Evolutionary conservation across 1,284 basidiomycete species (phyloP).

Genomic region (Dichomitus squalens): DNA sequence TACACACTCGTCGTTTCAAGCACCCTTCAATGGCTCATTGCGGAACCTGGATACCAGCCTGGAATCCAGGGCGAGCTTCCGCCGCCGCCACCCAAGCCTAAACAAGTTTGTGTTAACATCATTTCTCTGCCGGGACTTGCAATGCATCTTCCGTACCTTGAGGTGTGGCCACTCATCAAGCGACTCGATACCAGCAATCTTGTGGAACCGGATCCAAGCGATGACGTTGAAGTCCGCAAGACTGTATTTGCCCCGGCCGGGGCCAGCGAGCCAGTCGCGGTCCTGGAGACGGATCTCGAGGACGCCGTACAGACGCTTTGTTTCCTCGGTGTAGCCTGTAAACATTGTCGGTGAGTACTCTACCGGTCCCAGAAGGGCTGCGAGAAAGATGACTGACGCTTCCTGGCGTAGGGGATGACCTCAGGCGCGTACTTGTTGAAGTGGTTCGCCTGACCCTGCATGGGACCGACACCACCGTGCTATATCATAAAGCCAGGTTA

Average conservation of each 20-base stretch:
- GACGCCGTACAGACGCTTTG: constrained; percentile 76
- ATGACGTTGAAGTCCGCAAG: constrained; percentile 68
- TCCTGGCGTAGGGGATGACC: constrained; percentile 67
- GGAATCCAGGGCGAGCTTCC: constrained; percentile 25
- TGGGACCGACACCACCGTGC: constrained; percentile 75
- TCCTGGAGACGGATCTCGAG: constrained; percentile 69
- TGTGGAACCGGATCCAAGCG: constrained; percentile 52
- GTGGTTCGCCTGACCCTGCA: constrained; percentile 75
- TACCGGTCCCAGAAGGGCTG: not conserved
- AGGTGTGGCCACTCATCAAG: constrained; percentile 41
- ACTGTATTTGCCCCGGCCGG: constrained; percentile 64
- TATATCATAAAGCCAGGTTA: constrained; percentile 24
- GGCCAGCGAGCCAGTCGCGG: constrained; percentile 72
- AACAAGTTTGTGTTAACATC: not conserved
- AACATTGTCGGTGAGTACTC: not conserved
- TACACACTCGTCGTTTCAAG: not conserved
- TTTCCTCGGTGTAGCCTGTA: constrained; percentile 74
- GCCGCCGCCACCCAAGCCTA: constrained; percentile 31
- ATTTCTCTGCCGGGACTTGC: not conserved
- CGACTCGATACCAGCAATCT: constrained; percentile 50
- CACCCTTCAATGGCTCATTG: not conserved
- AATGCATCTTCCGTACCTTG: constrained; percentile 27
- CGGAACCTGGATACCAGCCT: constrained; percentile 31
- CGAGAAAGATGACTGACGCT: constrained; percentile 40
- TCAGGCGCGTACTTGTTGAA: constrained; percentile 60